A percentile compares a stretch with the other conserved stretches of the same genome.
Evolutionary conservation across 306 rosid genomes (phyloP).

Genomic region (Lotus japonicus): DNA sequence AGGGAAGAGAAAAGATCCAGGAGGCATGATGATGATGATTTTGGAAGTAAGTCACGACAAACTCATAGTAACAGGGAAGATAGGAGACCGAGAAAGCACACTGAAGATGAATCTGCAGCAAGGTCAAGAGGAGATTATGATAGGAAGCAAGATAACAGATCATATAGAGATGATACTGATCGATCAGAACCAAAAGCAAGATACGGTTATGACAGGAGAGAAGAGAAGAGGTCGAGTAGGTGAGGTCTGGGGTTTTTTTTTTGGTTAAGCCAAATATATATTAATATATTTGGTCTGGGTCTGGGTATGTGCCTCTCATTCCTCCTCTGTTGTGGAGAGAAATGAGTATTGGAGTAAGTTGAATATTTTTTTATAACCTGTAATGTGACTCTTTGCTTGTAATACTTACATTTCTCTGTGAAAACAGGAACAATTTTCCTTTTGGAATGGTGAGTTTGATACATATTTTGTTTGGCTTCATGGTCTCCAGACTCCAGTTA

Average conservation of each 20-base stretch:
- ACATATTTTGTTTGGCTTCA: background rate
- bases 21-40: slow-evolving; percentile 38
- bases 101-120: slow-evolving; percentile 34
- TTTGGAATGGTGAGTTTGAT: background rate
- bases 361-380: background rate
- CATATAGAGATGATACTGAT: slow-evolving; percentile 11
- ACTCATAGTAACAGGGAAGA: slow-evolving; percentile 38
- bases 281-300: too few relatives aligned
- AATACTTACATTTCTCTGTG: background rate
- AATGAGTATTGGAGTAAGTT: background rate
- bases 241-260: slow-evolving; percentile 22
- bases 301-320: background rate
- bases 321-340: background rate
- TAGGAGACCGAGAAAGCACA: slow-evolving; percentile 31
- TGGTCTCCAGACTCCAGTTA: background rate
- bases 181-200: slow-evolving; percentile 22
- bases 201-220: slow-evolving; percentile 32
- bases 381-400: background rate
- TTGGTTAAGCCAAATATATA: too few relatives aligned
- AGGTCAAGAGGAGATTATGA: slow-evolving; percentile 53
- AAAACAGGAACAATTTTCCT: background rate
- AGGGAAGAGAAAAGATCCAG: slow-evolving; percentile 43
- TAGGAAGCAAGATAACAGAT: slow-evolving; percentile 39
- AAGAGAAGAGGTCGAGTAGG: slow-evolving; percentile 41
- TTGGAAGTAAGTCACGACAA: slow-evolving; percentile 38